Evolutionary conservation across 805 yeast genomes (phyloP), one percentile per base, ranked within the genome.

Genomic region (Saccharomycopsis schoenii): DNA sequence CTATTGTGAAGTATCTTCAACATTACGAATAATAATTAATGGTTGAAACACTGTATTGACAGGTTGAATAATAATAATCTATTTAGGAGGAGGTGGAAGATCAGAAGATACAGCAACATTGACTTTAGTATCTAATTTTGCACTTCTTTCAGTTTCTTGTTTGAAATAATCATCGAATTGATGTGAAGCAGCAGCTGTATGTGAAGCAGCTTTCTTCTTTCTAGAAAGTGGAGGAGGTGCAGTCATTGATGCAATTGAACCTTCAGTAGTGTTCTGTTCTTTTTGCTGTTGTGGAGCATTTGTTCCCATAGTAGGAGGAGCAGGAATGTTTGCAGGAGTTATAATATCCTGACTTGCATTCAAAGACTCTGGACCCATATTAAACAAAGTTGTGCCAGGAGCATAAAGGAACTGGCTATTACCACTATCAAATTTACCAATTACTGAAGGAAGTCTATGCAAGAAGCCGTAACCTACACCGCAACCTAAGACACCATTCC

Each of bases 391-490:
- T 51, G 57, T 60, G 11, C 57, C 63, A 42, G 61, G 55, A 62
- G 67, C 47, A 58, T 29, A 21, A 4, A 68, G 74, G 36, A 68
- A 54, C 11, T 66, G 61, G 19, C n/a, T 39, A 59, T 80, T 79
- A 0, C 80, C 25, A n/a, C 34, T 29, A 19, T 61, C 65, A 54
- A 60, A 63, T 29, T 63, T 63, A 8, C 65, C 82, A 10, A 78
- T 69, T 4, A 83, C 86, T 61, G 83, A 82, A 1, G 98, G 97
- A n/a, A 89, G 73, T 63, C 94, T 76, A 70, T 93, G 98, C 58
- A 93, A 75, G 58, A 88, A 78, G 0, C 99, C 99, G 68, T 91
- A 92, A 0, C 97, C 98, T 19, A 93, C 96, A 65, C 92, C 96
- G 73, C 97, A 91, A 1, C 99, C 99, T 42, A 93, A 74, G 42